Evolutionary conservation across 345 rosid species (phyloP).

Genomic region (Linum usitatissimum): DNA sequence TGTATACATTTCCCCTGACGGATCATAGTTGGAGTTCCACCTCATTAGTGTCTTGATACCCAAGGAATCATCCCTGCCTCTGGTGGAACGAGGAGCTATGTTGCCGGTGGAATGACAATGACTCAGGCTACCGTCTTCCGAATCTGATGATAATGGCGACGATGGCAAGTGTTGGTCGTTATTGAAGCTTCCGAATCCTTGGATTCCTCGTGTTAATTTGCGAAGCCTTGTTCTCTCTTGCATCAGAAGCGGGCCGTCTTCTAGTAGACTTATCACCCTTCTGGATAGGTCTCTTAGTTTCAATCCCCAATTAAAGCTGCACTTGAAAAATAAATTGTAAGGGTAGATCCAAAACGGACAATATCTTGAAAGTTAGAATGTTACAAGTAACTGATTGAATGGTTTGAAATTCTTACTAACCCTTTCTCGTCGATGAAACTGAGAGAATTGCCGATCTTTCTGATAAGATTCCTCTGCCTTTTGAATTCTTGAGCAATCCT

Average conservation of each 20-base stretch:
- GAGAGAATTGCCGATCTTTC: constrained; percentile 19
- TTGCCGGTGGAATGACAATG: too few species aligned
- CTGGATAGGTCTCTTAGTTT: constrained; percentile 36
- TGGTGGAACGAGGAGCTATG: background rate
- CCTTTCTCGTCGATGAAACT: constrained; percentile 52
- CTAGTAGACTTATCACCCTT: constrained; percentile 39
- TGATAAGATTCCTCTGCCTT: constrained; percentile 28
- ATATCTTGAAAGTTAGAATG: too few species aligned
- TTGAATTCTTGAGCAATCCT: constrained; percentile 60
- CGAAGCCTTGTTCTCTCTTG: constrained; percentile 48
- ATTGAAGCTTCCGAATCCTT: constrained; percentile 57
- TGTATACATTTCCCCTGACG: background rate
- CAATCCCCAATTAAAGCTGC: constrained; percentile 57
- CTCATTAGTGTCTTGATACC: constrained; percentile 14
- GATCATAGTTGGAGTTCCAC: constrained; percentile 13
- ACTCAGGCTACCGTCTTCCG: constrained; percentile 7
- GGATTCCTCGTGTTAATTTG: constrained; percentile 36
- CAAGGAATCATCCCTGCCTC: background rate
- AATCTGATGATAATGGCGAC: constrained; percentile 14
- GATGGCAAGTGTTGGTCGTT: constrained; percentile 8
- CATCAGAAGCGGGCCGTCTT: constrained; percentile 30
- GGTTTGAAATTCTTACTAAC: constrained; percentile 9
- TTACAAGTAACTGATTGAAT: too few species aligned
- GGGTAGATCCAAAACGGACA: too few species aligned
- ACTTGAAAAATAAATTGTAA: background rate